These are phyloP conservation scores for Colletotrichum phormii DNA, from an alignment of 2,329 filamentous ascomycete genomes.

Conservation along the genomic window DNA sequence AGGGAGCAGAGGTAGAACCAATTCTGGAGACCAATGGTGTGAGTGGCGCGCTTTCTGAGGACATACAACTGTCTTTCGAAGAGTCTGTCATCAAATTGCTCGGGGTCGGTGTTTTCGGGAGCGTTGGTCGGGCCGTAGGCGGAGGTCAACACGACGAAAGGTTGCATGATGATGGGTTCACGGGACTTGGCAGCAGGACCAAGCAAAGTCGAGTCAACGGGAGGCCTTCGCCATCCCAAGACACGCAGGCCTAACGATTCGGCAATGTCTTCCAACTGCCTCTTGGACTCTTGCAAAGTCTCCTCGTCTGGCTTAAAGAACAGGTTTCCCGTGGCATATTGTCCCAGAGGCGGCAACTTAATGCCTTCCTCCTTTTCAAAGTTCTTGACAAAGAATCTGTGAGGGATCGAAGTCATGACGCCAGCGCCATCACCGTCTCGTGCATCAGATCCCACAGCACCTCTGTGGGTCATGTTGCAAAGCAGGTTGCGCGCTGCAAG, in stretches of 20 bases:
- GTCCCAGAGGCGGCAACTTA: constrained; percentile 86
- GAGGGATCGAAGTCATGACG: constrained; percentile 99
- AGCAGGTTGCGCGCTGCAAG: constrained; percentile 86
- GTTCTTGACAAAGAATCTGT: constrained; percentile 99
- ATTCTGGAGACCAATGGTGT: constrained; percentile 94
- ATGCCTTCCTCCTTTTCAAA: constrained; percentile 92
- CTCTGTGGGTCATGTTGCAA: constrained; percentile 99
- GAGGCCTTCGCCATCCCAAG: constrained; percentile 95
- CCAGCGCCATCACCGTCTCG: constrained; percentile 98
- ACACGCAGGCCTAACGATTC: constrained; percentile 88
- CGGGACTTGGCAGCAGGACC: constrained; percentile 93
- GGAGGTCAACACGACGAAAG: constrained; percentile 89
- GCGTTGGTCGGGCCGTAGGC: constrained; percentile 85
- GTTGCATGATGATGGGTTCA: constrained; percentile 95
- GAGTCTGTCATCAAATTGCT: constrained; percentile 83
- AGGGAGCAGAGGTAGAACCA: constrained; percentile 99
- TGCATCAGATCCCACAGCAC: constrained; percentile 96
- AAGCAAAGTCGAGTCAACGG: constrained; percentile 91
- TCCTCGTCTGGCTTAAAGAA: constrained; percentile 98
- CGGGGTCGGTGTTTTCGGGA: constrained; percentile 81
- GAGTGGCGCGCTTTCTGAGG: constrained; percentile 92
- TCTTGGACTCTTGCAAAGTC: constrained; percentile 88
- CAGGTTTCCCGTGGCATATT: constrained; percentile 97
- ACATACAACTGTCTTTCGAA: constrained; percentile 97
- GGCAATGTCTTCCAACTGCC: constrained; percentile 94